Evolutionary conservation across 1,284 basidiomycete species (phyloP).

Genomic region (Neonothopanus nambi): DNA sequence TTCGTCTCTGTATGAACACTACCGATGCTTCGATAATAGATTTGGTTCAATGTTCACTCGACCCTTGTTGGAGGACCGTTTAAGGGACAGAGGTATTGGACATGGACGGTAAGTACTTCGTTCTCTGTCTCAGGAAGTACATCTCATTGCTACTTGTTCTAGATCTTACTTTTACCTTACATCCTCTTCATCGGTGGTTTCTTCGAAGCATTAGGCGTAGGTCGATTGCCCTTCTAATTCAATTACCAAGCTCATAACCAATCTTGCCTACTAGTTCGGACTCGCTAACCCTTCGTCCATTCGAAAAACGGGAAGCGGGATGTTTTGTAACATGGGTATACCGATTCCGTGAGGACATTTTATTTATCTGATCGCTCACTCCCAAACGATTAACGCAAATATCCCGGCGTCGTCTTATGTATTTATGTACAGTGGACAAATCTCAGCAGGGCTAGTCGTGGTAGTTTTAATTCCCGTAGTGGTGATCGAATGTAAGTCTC

Average conservation of each 20-base stretch:
- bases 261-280: constrained; percentile 5
- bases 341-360: constrained; percentile 9
- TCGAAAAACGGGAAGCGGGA: constrained; percentile 12
- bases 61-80: constrained; percentile 7
- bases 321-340: constrained; percentile 17
- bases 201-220: constrained; percentile 8
- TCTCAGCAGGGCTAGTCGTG: constrained; percentile 16
- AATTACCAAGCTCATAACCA: too few species aligned
- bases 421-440: constrained; percentile 6
- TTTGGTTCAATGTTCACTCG: constrained; percentile 13
- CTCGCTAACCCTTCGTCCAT: constrained; percentile 7
- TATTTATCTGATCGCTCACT: not conserved
- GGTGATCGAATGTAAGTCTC: constrained; percentile 14
- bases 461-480: constrained; percentile 10
- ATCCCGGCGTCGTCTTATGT: not conserved
- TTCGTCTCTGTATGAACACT: not conserved
- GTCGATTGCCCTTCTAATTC: not conserved
- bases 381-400: too few species aligned
- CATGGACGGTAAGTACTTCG: constrained; percentile 1
- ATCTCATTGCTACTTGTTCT: not conserved
- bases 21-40: not conserved
- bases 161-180: constrained; percentile 10
- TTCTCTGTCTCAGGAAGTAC: not conserved
- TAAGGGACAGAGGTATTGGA: constrained; percentile 6
- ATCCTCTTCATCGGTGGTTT: constrained; percentile 3